phyloP scores from a whole-genome alignment of 352 stramenopile species.

The Phytophthora syringae region DNA sequence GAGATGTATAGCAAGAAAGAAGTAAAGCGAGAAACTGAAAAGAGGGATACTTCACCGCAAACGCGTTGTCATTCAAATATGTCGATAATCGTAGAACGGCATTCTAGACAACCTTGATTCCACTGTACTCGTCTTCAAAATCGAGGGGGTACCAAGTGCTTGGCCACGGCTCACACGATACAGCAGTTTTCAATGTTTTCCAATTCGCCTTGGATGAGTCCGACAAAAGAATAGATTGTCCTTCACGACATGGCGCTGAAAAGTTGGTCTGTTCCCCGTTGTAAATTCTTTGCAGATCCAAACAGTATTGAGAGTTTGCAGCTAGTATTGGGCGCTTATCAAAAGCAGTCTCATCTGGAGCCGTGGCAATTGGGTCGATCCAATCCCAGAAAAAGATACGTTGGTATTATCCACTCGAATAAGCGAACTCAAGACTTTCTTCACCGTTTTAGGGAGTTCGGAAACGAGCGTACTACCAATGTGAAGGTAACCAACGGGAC shows the following conservation, averaged over 20 bases:
- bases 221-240: constrained; percentile 5
- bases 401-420: constrained; percentile 25
- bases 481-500: constrained; percentile 16
- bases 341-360: not conserved
- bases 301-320: constrained; percentile 20
- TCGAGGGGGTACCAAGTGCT: constrained; percentile 23
- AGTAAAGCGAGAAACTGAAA: too few relatives aligned
- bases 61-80: too few relatives aligned
- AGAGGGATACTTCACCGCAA: too few relatives aligned
- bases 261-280: constrained; percentile 5
- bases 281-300: constrained; percentile 14
- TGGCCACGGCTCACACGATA: constrained; percentile 6
- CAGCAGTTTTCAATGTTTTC: not conserved
- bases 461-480: constrained; percentile 28
- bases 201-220: constrained; percentile 12
- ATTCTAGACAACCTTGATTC: not conserved
- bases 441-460: constrained; percentile 15
- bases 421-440: constrained; percentile 3
- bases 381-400: constrained; percentile 31
- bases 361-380: constrained; percentile 17
- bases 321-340: constrained; percentile 1
- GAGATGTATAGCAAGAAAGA: too few relatives aligned
- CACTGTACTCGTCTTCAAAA: constrained; percentile 14
- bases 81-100: too few relatives aligned
- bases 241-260: not conserved